Evolutionary conservation across 208 protist species (phyloP), one percentile per base, ranked within the genome.

Genomic region (Trypanosoma lewisi): DNA sequence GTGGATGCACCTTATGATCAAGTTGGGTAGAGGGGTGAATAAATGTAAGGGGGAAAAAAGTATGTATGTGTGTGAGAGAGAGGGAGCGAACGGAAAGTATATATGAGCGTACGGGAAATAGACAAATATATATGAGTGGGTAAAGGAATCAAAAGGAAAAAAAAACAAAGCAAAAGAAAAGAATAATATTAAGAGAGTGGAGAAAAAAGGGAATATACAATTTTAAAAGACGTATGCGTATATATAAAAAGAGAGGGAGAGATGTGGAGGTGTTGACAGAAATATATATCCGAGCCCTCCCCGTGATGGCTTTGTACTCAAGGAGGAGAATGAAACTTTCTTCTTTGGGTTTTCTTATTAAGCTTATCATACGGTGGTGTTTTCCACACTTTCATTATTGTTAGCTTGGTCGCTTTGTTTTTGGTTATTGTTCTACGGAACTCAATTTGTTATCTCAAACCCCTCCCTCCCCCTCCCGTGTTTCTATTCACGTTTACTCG

Each of bases 1-100:
- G 62, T 74, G 33, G 73, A 64, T 34, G 61, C 61, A 8, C 2
- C 34, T 12, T 0, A 1, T 48, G 36, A 33, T 0, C 30, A 44
- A 17, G 2, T 4, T 50, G 33, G 42, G 16, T 37, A 37, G 37
- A 2, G 0, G 23, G 25, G 52, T 19, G 34, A 33, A 25, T 21
- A 27, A 52, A 52, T 37, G 48, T 34, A 66, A 41, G 25, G 7
- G 16, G 7, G 17, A 1, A 52, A 9, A 48, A 39, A 42, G 25
- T 50, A 21, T 2, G 45, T 17, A 17, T 5, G 7, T 44, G 39
- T 17, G 11, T 9, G 12, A 17, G 14, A 14, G 39, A 17, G 39
- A 17, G 39, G 3, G 19, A 17, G 39, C 8, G 39, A 17, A 44
- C 14, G 11, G 14, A 17, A 17, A 44, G 11, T 11, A 39, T 14